Evolutionary conservation across 768 basidiomycete species (phyloP).

Genomic region (Amanita rubescens): DNA sequence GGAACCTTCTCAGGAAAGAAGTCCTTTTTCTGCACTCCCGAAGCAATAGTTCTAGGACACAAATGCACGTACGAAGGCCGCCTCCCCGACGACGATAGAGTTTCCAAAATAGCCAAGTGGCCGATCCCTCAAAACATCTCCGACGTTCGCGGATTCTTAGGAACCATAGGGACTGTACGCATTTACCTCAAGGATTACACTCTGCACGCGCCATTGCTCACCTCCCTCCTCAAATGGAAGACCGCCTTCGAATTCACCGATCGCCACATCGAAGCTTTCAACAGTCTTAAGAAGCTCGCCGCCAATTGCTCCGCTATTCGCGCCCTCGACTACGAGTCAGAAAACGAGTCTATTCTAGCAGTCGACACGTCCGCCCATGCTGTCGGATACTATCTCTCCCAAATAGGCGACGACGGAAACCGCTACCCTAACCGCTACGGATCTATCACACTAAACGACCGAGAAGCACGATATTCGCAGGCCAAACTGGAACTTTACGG

Average conservation of each 20-base stretch:
- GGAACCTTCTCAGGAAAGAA: constrained; percentile 32
- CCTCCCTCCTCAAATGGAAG: too few relatives aligned
- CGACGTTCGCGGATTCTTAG: neutral
- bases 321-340: constrained; percentile 3
- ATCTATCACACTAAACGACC: constrained; percentile 20
- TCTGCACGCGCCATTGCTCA: too few relatives aligned
- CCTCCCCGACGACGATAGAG: constrained; percentile 12
- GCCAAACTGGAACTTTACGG: constrained; percentile 35
- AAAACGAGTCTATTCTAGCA: neutral
- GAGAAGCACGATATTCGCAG: constrained; percentile 28
- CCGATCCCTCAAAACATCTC: neutral
- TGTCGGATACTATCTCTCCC: neutral
- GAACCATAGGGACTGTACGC: too few relatives aligned
- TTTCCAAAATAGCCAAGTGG: constrained; percentile 6
- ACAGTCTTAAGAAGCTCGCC: neutral
- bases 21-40: constrained; percentile 18
- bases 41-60: constrained; percentile 29
- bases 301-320: constrained; percentile 15
- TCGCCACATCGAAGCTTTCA: too few relatives aligned
- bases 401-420: neutral
- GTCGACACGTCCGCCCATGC: neutral
- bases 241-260: too few relatives aligned
- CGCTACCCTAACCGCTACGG: neutral
- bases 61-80: constrained; percentile 27
- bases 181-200: too few relatives aligned